A percentile compares a stretch with the other conserved stretches of the same genome.
Evolutionary conservation across 306 rosid genomes (phyloP).

Genomic region (Datisca glomerata): DNA sequence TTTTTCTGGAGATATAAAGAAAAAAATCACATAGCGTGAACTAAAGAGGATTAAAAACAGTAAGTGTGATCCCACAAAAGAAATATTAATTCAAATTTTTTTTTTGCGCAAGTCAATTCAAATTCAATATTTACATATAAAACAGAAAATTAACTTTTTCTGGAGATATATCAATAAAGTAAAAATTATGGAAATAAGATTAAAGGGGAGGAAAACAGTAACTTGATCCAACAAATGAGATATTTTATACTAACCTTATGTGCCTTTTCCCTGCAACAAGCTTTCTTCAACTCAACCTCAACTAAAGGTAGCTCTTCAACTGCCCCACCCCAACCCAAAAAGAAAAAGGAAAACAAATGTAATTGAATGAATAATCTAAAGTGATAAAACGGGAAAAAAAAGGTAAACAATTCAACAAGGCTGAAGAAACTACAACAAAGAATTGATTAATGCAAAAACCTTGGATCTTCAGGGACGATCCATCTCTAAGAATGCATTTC

Average conservation of each 20-base stretch:
- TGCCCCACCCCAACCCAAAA: constrained; percentile 32
- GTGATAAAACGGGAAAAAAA: constrained; percentile 6
- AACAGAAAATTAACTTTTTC: background rate
- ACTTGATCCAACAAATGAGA: background rate
- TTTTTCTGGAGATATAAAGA: no score
- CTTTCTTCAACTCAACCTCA: constrained; percentile 78
- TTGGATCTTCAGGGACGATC: constrained; percentile 69
- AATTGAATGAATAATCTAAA: no score
- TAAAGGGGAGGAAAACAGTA: background rate
- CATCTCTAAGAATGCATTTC: constrained; percentile 41
- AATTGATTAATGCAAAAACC: constrained; percentile 28
- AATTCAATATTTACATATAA: constrained; percentile 1
- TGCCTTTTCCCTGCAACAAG: constrained; percentile 64
- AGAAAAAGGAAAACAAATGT: constrained; percentile 10
- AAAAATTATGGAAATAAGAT: background rate
- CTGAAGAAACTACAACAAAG: background rate
- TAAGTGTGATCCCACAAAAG: no score
- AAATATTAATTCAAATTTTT: no score
- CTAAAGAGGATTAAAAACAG: no score
- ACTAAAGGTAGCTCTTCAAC: constrained; percentile 73
- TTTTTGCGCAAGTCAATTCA: no score
- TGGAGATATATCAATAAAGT: no score
- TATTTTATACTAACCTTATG: constrained; percentile 26
- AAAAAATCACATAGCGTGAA: no score
- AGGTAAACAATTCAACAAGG: no score